phyloP scores from a whole-genome alignment of 169 alveolate genomes.

The Perkinsus chesapeaki region DNA sequence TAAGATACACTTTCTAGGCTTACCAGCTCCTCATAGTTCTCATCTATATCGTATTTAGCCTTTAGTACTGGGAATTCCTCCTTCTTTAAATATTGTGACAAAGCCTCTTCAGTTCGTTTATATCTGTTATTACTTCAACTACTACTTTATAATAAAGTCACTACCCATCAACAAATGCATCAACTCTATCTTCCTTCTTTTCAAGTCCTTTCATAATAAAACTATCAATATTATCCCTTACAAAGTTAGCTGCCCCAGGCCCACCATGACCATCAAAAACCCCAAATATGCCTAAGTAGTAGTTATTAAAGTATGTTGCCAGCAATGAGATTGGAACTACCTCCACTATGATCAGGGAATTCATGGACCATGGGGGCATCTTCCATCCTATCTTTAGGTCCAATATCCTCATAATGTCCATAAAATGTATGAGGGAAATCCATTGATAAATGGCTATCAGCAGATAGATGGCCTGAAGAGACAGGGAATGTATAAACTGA shows the following conservation, averaged over 20 bases:
- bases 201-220: neutral
- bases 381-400: neutral
- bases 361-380: neutral
- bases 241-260: neutral
- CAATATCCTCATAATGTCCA: neutral
- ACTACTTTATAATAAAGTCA: neutral
- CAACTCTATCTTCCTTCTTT: neutral
- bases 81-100: neutral
- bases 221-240: neutral
- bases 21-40: neutral
- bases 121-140: neutral
- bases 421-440: neutral
- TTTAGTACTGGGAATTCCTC: neutral
- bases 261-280: neutral
- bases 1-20: neutral
- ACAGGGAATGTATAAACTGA: neutral
- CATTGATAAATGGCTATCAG: neutral
- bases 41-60: neutral
- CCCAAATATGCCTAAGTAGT: neutral
- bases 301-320: no score
- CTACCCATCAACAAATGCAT: neutral
- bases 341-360: neutral
- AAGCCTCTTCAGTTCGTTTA: neutral
- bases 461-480: neutral
- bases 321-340: neutral